phyloP scores from a whole-genome alignment of 176 grass and related monocot species.

The Juncus inflexus region DNA sequence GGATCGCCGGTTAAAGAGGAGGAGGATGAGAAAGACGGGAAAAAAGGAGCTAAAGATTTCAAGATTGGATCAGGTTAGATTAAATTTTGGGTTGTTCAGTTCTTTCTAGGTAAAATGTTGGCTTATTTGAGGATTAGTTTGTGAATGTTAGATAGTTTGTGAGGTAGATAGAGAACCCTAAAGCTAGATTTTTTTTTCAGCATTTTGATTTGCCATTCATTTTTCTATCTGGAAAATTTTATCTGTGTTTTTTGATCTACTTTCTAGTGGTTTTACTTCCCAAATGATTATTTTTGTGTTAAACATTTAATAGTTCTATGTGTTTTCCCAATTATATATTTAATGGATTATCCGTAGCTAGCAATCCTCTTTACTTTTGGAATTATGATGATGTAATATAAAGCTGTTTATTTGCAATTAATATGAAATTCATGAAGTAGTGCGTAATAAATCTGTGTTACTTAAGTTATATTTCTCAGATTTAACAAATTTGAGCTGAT shows the following conservation, averaged over 20 bases:
- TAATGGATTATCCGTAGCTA: too few species aligned
- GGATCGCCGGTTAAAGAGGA: constrained; percentile 43
- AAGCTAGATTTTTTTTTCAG: neutral
- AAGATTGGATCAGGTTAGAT: constrained; percentile 63
- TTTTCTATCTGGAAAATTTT: neutral
- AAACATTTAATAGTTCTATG: too few species aligned
- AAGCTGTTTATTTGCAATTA: neutral
- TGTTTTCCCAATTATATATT: too few species aligned
- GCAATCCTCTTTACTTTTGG: too few species aligned
- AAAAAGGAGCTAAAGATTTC: constrained; percentile 30
- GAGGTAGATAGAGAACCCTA: neutral
- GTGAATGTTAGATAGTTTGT: constrained; percentile 30
- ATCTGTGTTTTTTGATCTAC: constrained; percentile 2
- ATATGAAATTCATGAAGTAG: neutral
- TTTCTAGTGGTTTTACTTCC: too few species aligned
- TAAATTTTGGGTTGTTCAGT: constrained; percentile 8
- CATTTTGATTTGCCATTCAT: neutral
- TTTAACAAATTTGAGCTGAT: neutral
- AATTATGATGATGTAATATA: neutral
- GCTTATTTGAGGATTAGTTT: neutral
- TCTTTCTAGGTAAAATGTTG: neutral
- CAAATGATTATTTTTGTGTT: too few species aligned
- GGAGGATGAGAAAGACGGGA: constrained; percentile 39
- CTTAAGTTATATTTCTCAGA: too few species aligned
- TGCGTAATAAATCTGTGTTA: neutral